Base-by-base conservation (phyloP, 352 stramenopile genomes). In the Globisporangium echinulatum region DNA sequence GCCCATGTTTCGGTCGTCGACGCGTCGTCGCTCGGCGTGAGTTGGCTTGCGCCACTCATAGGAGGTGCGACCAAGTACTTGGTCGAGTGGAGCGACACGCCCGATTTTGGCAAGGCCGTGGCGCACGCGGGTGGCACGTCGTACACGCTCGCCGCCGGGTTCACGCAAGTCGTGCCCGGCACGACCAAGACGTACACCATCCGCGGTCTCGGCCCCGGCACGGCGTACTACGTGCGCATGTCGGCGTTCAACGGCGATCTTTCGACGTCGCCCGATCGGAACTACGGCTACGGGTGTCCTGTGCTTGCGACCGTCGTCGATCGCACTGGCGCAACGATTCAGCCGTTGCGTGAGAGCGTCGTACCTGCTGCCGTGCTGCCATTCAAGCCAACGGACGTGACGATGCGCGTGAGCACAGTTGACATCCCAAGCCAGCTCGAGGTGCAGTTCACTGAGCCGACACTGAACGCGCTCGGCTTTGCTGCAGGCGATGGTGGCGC, bases 221-320 rank as follows among this genome's bases (percentile, higher is more conserved):
- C 85, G 3, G 54, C 75, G 8, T 97, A 98, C 62, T 96, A 81
- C 51, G 82, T 98, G 5, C 82, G 89, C 2, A 92, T 99, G 3
- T 88, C 85, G 1, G 82, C 90, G 14, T 88, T 85, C 64, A 98
- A 97, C 56, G 83, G 86, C n/a, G 68, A 92, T 17, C 13, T 79
- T 4, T 14, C 51, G 0, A 55, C 33, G 5, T 56, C 67, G 15
- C 40, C 67, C 0, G 59, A 43, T 3, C 52, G 49, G n/a, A 77
- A 82, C 49, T 62, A 68, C 2, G 79, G 74, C 2, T 95, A 95
- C 59, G 74, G 82, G 4, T 71, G 66, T 8, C 83, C 85, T 0
- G 72, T 88, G 4, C 61, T 93, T 0, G 83, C 78, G 0, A 38
- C 67, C 15, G 63, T 89, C 3, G 52, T 88, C 11, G 66, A 77